Conservation (phyloP, 2,329 filamentous ascomycete species). For the Fusarium cicatricum region DNA sequence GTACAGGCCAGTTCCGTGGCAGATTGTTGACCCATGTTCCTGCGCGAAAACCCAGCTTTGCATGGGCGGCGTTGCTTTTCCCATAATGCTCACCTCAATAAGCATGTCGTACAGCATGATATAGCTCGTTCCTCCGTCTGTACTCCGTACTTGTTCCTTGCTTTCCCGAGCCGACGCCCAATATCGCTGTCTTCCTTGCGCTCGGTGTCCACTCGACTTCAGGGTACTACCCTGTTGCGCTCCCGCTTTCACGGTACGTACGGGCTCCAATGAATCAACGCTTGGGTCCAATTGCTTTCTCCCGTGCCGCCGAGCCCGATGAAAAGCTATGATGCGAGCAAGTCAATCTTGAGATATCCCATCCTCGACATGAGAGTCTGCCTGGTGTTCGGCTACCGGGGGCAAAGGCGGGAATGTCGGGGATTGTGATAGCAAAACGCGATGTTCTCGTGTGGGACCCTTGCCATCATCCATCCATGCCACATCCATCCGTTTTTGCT, state of each 20-base stretch:
- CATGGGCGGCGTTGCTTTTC: constrained; percentile 2
- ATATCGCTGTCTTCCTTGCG: constrained; percentile 6
- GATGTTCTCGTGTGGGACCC: background rate
- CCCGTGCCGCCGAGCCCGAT: constrained; percentile 17
- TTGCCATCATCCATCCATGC: constrained; percentile 3
- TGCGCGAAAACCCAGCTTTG: background rate
- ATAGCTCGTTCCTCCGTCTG: constrained; percentile 2
- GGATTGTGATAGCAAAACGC: background rate
- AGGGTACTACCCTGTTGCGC: constrained; percentile 22
- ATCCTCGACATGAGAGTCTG: background rate
- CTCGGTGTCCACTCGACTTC: constrained; percentile 13
- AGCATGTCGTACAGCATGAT: constrained; percentile 6
- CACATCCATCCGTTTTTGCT: constrained; percentile 19
- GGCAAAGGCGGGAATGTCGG: background rate
- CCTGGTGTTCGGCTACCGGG: background rate
- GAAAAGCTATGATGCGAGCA: constrained; percentile 21
- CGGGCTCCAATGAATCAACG: too few species aligned
- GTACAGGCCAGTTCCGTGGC: background rate
- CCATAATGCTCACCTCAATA: background rate
- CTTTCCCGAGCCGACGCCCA: constrained; percentile 2
- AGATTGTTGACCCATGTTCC: constrained; percentile 1
- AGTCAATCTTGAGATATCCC: background rate
- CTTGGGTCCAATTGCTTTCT: too few species aligned
- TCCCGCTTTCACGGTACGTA: constrained; percentile 23
- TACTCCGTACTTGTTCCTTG: background rate